Base-by-base conservation (phyloP, 129 eudicot genomes). In the Helianthus tuberosus region DNA sequence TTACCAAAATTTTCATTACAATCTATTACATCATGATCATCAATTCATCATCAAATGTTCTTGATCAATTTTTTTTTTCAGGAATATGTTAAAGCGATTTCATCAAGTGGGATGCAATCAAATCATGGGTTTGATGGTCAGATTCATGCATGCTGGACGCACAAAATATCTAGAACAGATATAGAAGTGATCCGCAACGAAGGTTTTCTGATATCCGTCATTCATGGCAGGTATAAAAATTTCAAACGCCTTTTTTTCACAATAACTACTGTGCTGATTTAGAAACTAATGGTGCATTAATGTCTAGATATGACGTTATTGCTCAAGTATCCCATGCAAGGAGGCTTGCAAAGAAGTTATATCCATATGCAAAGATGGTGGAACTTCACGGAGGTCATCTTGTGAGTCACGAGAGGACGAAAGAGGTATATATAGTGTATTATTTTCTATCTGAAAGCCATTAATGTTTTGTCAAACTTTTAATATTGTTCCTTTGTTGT, bases 321-420 rank as follows among this genome's bases (percentile, higher is more conserved):
- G 98, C 98, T 76, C 98, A 90, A 78, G 66, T 94, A 57, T 72
- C 91, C 77, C 96, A 94, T 76, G 98, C 97, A 69, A 90, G 69
- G 79, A 79, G 87, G 72, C 93, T 94, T 62, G 99, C 97, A 5
- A 80, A 76, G 88, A 91, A 84, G 82, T 69, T 94, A 51, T 72
- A 86, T 82, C 98, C 98, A 49, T 76, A 16, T 64, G 86, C 98
- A 27, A 88, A 85, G 78, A 86, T 94, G 91, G 89, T 86, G 47
- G 98, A 94, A 48, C 89, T 94, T 84, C 94, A 86, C 69, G 98
- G 98, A 61, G 98, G 97, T 32, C 98, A 94, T 88, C 91, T 94
- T 50, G 99, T 94, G 79, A 94, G 97, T 82, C 96, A 91, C 51
- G 98, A 93, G 79, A 88, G 96, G 78, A 88, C 97, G 51, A 80